Percentiles rank a stretch among this genome's conserved stretches.
These are phyloP conservation scores for Wickerhamomyces queroliae DNA, from an alignment of 805 yeast species.

Conservation along the genomic window DNA sequence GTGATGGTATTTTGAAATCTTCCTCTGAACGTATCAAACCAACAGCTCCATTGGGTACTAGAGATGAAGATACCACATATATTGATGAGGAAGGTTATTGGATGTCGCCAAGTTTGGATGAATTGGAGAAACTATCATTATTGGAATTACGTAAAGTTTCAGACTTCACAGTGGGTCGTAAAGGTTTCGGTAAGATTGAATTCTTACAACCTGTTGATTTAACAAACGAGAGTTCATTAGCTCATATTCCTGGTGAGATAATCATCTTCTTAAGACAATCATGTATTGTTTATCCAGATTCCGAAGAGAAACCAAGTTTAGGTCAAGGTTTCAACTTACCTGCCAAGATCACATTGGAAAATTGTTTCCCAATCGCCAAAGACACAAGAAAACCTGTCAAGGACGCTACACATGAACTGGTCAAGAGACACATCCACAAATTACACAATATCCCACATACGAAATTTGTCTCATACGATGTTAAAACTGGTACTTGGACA, in stretches of 20 bases:
- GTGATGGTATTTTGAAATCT: background rate
- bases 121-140: conserved; percentile 52
- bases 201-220: conserved; percentile 82
- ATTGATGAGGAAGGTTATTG: conserved; percentile 72
- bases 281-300: conserved; percentile 71
- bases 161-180: conserved; percentile 72
- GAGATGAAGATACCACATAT: conserved; percentile 7
- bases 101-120: conserved; percentile 72
- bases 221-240: conserved; percentile 53
- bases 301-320: conserved; percentile 45
- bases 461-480: conserved; percentile 71
- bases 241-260: conserved; percentile 60
- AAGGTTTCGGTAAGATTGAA: conserved; percentile 64
- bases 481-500: conserved; percentile 67
- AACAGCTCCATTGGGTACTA: no score
- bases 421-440: conserved; percentile 61
- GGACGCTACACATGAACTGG: conserved; percentile 71
- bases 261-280: conserved; percentile 55
- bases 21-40: background rate
- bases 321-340: conserved; percentile 86
- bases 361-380: conserved; percentile 75
- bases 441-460: conserved; percentile 55
- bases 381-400: conserved; percentile 67
- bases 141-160: conserved; percentile 58
- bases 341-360: conserved; percentile 65